Evolutionary conservation across 345 rosid species (phyloP).

Genomic region (Schrenkiella parvula): DNA sequence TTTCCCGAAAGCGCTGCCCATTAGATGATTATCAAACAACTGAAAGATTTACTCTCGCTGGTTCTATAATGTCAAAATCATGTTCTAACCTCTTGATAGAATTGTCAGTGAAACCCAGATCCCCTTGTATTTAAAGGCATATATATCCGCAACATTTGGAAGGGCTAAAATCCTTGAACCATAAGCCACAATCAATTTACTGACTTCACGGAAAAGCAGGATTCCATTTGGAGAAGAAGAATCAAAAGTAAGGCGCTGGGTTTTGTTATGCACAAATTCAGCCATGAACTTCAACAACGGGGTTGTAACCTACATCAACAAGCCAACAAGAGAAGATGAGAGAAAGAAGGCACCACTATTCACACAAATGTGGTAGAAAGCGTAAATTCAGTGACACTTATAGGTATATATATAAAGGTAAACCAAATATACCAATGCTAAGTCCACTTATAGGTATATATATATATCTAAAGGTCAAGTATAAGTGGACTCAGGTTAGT

Average conservation of each 20-base stretch:
- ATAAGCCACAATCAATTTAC: conserved; percentile 91
- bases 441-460: neutral
- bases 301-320: conserved; percentile 77
- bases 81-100: conserved; percentile 81
- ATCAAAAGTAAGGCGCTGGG: conserved; percentile 92
- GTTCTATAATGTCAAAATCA: conserved; percentile 9
- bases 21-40: conserved; percentile 3
- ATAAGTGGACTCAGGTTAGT: conserved; percentile 1
- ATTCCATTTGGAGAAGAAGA: conserved; percentile 98
- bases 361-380: neutral
- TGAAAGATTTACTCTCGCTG: neutral
- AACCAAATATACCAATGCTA: too few species aligned
- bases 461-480: neutral
- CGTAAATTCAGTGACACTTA: neutral
- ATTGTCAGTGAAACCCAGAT: conserved; percentile 90
- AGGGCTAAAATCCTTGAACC: conserved; percentile 93
- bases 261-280: conserved; percentile 95
- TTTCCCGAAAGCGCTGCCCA: conserved; percentile 90
- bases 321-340: conserved; percentile 16
- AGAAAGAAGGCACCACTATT: neutral
- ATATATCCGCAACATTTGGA: conserved; percentile 90
- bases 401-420: neutral
- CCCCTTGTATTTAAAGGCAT: conserved; percentile 96
- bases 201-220: conserved; percentile 99
- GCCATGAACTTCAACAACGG: conserved; percentile 95